Percentiles rank a stretch among this genome's conserved stretches.
phyloP scores from a whole-genome alignment of 2,329 filamentous ascomycete genomes.

The Tympanopsis confertula region DNA sequence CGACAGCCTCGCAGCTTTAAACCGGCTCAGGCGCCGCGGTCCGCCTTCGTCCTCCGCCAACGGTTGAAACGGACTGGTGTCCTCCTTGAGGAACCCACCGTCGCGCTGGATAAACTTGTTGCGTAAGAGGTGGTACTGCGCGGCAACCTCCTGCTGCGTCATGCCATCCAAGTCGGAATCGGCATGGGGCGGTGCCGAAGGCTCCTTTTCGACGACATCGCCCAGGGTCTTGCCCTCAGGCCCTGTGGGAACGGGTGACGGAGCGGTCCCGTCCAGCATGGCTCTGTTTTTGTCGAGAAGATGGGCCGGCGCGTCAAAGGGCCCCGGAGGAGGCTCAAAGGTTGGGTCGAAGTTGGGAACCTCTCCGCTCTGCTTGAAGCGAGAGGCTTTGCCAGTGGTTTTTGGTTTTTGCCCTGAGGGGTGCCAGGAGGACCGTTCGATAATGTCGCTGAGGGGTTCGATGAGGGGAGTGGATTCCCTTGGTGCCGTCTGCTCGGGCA shows the following conservation, averaged over 20 bases:
- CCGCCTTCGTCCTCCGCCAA: constrained; percentile 57
- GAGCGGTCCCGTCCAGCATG: neutral
- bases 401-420: no score
- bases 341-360: constrained; percentile 3
- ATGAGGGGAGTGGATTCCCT: neutral
- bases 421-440: neutral
- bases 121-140: constrained; percentile 72
- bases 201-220: constrained; percentile 43
- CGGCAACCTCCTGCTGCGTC: constrained; percentile 54
- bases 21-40: constrained; percentile 55
- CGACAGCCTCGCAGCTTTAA: constrained; percentile 59
- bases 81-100: constrained; percentile 68
- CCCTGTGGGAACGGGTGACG: constrained; percentile 29
- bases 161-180: constrained; percentile 45
- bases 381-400: no score
- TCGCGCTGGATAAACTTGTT: constrained; percentile 74
- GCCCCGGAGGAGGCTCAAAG: constrained; percentile 23
- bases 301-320: constrained; percentile 26
- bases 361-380: no score
- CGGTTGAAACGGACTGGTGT: constrained; percentile 55
- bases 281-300: neutral
- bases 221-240: constrained; percentile 46
- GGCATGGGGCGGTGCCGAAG: constrained; percentile 48
- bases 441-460: neutral
- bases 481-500: constrained; percentile 3